Evolutionary conservation across 768 basidiomycete species (phyloP), one percentile per base, ranked within the genome.

Genomic region (Suillus placidus): DNA sequence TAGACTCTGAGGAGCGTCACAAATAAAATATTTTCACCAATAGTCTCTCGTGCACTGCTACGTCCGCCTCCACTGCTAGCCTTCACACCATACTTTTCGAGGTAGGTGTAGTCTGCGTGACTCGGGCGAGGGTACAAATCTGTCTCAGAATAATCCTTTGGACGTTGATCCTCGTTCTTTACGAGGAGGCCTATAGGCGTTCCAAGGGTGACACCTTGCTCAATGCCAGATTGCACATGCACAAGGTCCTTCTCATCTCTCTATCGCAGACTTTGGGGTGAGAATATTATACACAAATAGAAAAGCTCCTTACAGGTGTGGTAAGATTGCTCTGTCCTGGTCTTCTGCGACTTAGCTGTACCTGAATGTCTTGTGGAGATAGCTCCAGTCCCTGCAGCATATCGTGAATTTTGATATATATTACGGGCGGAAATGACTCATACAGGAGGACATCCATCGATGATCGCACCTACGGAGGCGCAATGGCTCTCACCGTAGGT

Each of bases 401-500:
- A 45, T 49, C 14, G 20, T 52, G 61, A 68, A 64, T 54, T 52
- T 70, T 63, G 40, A 52, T 35, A 38, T 40, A 42, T 60, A 23
- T 55, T 35, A 38, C 16, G 62, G 40, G 32, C 43, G 42, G 70
- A 63, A 35, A 54, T 60, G 64, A 62, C 37, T 79, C 88, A 64
- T 78, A 97, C 97, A 45, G 97, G 97, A 62, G 97, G 97, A 70
- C 95, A 95, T 40, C 97, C 97, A 75, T 99, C 97, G 72, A 99
- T 88, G 78, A 99, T 98, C 42, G 94, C 95, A 16, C 97, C 97
- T 42, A 99, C 97, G 16, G 94, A 96, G 37, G 93, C 88, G 76
- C 97, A 98, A 77, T 99, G 97, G 68, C 93, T 95, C 82, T 99
- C 97, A 66, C 97, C 97, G 75, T 93, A 99, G 69, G 97, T 99